Evolutionary conservation across 164 flowering plant genomes (phyloP).

Genomic region (Nymphaea thermarum): DNA sequence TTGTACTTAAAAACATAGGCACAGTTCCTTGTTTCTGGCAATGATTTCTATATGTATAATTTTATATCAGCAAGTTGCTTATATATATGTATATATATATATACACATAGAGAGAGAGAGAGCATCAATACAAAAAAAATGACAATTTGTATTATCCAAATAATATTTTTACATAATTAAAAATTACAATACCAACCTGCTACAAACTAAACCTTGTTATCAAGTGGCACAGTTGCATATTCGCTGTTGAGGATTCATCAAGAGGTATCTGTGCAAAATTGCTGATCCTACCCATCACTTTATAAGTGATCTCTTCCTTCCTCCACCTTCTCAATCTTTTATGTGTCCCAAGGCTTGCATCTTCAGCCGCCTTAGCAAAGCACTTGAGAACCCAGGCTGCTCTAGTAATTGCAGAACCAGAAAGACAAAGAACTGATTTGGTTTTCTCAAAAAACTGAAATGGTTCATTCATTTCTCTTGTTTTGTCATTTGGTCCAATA

Average conservation of each 20-base stretch:
- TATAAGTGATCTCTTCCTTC: conserved; percentile 38
- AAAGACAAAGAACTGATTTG: conserved; percentile 61
- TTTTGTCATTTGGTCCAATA: conserved; percentile 56
- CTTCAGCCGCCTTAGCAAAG: conserved; percentile 68
- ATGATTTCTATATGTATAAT: too few relatives aligned
- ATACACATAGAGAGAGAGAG: too few relatives aligned
- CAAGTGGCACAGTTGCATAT: conserved; percentile 24
- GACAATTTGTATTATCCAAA: too few relatives aligned
- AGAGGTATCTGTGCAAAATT: conserved; percentile 36
- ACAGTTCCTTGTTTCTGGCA: too few relatives aligned
- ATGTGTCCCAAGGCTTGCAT: conserved; percentile 43
- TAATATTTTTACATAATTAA: too few relatives aligned
- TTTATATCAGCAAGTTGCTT: too few relatives aligned
- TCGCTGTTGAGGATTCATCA: conserved; percentile 21
- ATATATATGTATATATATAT: too few relatives aligned
- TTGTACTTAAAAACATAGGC: too few relatives aligned
- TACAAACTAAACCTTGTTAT: not conserved
- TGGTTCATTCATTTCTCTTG: conserved; percentile 49
- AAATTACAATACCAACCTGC: too few relatives aligned
- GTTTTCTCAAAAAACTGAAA: conserved; percentile 58
- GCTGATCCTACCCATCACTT: conserved; percentile 24
- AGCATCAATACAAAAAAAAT: too few relatives aligned
- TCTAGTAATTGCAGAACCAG: conserved; percentile 52
- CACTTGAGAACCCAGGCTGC: conserved; percentile 62
- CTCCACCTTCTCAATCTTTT: conserved; percentile 63